Evolutionary conservation across 352 stramenopile species (phyloP), one percentile per base, ranked within the genome.

Genomic region (Phytopythium montanum): DNA sequence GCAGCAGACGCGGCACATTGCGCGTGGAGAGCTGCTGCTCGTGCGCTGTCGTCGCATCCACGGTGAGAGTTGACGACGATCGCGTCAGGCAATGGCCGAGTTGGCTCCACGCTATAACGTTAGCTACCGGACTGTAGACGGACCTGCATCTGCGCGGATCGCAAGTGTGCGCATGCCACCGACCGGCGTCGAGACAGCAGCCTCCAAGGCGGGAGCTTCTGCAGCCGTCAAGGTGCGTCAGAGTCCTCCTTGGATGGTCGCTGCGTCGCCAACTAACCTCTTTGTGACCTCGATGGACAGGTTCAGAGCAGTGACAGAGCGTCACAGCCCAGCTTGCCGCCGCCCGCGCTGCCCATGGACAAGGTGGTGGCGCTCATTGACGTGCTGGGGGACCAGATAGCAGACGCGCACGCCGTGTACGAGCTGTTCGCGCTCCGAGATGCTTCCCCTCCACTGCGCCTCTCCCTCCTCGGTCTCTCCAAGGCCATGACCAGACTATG

Each of bases 321-420:
- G 45, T 8, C 44, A 18, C 39, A 46, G 29, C 31, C 49, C 1
- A 19, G 25, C 16, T 2, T 49, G 13, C 38, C 53, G 1, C 49
- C 44, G 10, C 0, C 55, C 8, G 59, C 65, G 3, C 59, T 85
- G 3, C 53, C 75, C 0, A 64, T 73, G 18, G 64, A 81, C 18
- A 71, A 73, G 41, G 79, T 90, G 48, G 65, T 87, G 31, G 66
- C 73, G 7, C 38, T 92, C 33, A 68, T 92, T 21, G 79, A 92
- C 59, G 71, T 79, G 23, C 64, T 92, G 1, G 81, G 81, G 0
- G 79, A 92, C 21, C 62, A 80, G 54, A 80, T 92, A 0, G 72
- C 70, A 4, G 70, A 87, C 25, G 79, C 80, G 10, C 74, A 76
- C 28, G 81, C 85, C 51, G 64, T 66, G 3, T 92, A 88, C 52